Evolutionary conservation across 345 rosid genomes (phyloP).

Genomic region (Eucalyptus regnans): DNA sequence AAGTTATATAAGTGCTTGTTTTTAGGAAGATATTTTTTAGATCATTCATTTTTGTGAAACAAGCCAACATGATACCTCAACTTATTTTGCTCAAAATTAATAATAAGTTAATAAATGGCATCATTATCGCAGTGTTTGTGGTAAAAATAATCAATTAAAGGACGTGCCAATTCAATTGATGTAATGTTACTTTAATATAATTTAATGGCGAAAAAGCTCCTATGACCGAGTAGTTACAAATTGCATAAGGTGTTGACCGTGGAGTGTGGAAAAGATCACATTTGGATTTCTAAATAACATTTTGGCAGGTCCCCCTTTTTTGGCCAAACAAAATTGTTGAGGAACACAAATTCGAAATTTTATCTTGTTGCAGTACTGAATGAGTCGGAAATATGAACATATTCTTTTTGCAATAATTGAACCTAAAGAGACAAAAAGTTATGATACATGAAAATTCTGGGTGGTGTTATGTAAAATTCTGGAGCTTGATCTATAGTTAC

Average conservation of each 20-base stretch:
- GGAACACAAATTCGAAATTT: not conserved
- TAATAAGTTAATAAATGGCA: not conserved
- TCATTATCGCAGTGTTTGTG: not conserved
- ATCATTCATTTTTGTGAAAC: not conserved
- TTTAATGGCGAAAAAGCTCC: not conserved
- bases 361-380: not conserved
- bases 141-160: not conserved
- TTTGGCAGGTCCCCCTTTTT: not conserved
- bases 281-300: not conserved
- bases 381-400: not conserved
- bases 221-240: not conserved
- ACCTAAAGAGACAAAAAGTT: not conserved
- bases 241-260: not conserved
- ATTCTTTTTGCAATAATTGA: not conserved
- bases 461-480: not conserved
- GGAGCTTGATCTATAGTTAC: not conserved
- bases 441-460: not conserved
- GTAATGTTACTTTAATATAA: not conserved
- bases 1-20: not conserved
- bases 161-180: not conserved
- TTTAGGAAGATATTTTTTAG: not conserved
- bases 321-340: not conserved
- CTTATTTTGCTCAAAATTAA: not conserved
- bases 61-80: not conserved
- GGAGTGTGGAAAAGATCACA: not conserved